Base-by-base conservation (phyloP, 2,329 filamentous ascomycete genomes). In the Aspergillus pseudotamarii region DNA sequence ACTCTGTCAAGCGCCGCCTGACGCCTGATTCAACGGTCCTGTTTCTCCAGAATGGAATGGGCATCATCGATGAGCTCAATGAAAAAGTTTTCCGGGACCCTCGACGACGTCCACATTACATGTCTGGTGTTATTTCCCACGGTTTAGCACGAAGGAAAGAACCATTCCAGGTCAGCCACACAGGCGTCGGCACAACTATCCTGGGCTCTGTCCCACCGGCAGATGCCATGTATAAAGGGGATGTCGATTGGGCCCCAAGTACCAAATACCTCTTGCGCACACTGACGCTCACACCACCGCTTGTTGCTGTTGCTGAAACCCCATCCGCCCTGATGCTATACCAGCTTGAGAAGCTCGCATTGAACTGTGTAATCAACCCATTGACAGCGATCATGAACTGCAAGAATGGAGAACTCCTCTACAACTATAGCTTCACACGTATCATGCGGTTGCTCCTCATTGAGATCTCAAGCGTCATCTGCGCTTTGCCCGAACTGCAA, bases 31-130 rank as follows among this genome's bases (percentile, higher is more conserved):
- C 90, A 1, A 91, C 92, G 0, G 85, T 97, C 9, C 88, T 91
- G 63, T 85, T 96, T 60, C 76, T 96, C 61, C 90, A 93, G 61
- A 91, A 94, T 66, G 93, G 94, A 1, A 86, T 98, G 77, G 94
- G 95, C 0, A 81, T 93, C 1, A 83, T 93, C n/a, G 93, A 98
- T 56, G 85, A 89, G 56, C 84, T 97, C 46, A 93, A 92, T 70
- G 78, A 84, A 38, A 77, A 84, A 12, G 76, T 96, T 32, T 97
- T 97, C 69, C 84, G 86, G 0, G 85, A 94, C 64, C 82, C 86
- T 0, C 75, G 79, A 0, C 82, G 80, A 0, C 85, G 91, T 30
- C 95, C 95, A 2, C 87, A 86, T 60, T 97, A 96, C 70, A 83
- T 97, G 63, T 77, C 93, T 32, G 92, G 91, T 10, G 82, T 89